Conservation (phyloP, 805 yeast genomes). For the Starmerella riodocensis region DNA sequence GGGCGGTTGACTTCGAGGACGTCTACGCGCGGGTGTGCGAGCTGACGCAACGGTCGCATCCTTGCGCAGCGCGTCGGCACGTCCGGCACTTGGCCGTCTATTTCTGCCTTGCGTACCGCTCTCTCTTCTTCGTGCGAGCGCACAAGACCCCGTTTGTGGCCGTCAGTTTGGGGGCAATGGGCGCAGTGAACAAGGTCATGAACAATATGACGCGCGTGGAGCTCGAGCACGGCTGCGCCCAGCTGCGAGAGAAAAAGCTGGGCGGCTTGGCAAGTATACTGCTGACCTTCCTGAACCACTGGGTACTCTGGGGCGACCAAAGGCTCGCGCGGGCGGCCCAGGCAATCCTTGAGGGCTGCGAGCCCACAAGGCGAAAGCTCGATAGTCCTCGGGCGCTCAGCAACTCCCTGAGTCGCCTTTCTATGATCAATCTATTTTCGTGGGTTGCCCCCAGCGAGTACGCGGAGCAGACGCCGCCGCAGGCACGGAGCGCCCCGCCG, state of each 20-base stretch:
- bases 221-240: constrained; percentile 14
- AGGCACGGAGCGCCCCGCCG: background rate
- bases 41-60: background rate
- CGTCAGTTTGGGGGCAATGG: constrained; percentile 5
- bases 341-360: constrained; percentile 11
- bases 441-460: constrained; percentile 3
- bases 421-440: constrained; percentile 7
- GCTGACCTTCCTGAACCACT: constrained; percentile 13
- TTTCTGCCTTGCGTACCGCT: constrained; percentile 12
- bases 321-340: constrained; percentile 13
- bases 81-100: constrained; percentile 12
- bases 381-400: constrained; percentile 13
- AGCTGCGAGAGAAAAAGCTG: constrained; percentile 1
- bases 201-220: constrained; percentile 12
- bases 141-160: constrained; percentile 11
- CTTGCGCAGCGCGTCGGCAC: background rate
- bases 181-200: constrained; percentile 17
- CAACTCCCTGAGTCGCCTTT: constrained; percentile 3
- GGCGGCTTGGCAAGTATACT: constrained; percentile 3
- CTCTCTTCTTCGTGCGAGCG: constrained; percentile 11
- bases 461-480: background rate
- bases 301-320: constrained; percentile 15
- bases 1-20: constrained; percentile 15
- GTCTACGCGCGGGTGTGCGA: constrained; percentile 3
- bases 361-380: constrained; percentile 1